Base-by-base conservation (phyloP, 495 filamentous ascomycete species). In the Elasticomyces elasticus region DNA sequence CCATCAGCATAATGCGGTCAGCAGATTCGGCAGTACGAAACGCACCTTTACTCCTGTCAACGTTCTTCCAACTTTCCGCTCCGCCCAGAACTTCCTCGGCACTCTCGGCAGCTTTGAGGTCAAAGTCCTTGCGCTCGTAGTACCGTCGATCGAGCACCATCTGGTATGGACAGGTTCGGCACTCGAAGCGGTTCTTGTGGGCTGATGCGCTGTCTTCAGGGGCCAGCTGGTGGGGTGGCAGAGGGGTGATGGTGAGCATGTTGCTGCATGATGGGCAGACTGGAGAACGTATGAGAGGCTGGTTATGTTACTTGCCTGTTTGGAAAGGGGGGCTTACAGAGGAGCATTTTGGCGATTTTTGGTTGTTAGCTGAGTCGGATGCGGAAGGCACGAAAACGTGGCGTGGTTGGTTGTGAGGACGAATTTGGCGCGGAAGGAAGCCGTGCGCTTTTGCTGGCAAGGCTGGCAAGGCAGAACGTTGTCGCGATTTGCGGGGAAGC, bases 191-290 rank as follows among this genome's bases (percentile, higher is more conserved):
- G 67, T 87, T 86, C 46, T 79, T 72, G 10, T 76, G 77, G 27
- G 68, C 60, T 28, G 35, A 37, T 45, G 54, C 37, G 46, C 54
- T 41, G 27, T 54, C 55, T 33, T 33, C 57, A 13, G 74, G 74
- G 52, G 74, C 66, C 49, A 69, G 64, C 15, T 67, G 63, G n/a
- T 71, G 69, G 24, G 70, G 56, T 24, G 75, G 72, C 54, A 83
- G 79, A 54, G 75, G 74, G 48, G 80, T 76, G 51, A 87, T 75
- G 31, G 71, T 91, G 59, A 98, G 84, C 64, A 85, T 80, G 78
- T 96, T 98, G 66, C 79, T 79, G 77, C 92, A 98, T 64, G 81
- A 78, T 33, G 92, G 92, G 66, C 92, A 98, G 79, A 96, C 89
- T 95, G 55, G 6, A 43, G 41, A 22, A 45, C 61, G 51, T 15